These are phyloP conservation scores for Drosera spatulata DNA, from an alignment of 179 eudicot species.

Conservation along the genomic window DNA sequence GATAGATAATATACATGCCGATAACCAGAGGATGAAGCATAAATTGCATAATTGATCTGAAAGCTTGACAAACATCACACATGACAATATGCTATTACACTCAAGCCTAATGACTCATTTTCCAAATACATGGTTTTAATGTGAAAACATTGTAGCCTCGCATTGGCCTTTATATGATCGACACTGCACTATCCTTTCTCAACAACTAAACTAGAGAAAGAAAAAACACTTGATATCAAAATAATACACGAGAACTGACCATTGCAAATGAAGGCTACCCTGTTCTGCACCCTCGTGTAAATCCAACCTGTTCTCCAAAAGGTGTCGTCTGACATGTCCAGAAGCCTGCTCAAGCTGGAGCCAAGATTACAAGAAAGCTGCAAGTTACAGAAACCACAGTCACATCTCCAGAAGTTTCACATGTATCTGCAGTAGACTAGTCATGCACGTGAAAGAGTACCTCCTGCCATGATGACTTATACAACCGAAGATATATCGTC, in stretches of 20 bases:
- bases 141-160: no score
- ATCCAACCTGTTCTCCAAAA: constrained; percentile 95
- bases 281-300: constrained; percentile 59
- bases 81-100: no score
- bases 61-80: no score
- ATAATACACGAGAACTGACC: constrained; percentile 52
- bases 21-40: no score
- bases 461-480: constrained; percentile 63
- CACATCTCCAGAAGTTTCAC: neutral
- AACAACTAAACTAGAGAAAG: no score
- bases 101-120: no score
- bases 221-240: no score
- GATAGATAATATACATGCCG: no score
- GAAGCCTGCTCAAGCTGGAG: constrained; percentile 58
- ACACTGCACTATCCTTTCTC: no score
- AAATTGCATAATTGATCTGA: no score
- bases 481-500: constrained; percentile 69
- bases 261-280: constrained; percentile 50
- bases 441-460: constrained; percentile 29
- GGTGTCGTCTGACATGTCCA: constrained; percentile 45
- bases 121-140: no score
- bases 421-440: constrained; percentile 2
- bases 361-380: constrained; percentile 58
- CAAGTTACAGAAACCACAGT: constrained; percentile 12
- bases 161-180: no score